These are phyloP conservation scores for Mycena kentingensis DNA, from an alignment of 768 basidiomycete genomes.

Conservation along the genomic window DNA sequence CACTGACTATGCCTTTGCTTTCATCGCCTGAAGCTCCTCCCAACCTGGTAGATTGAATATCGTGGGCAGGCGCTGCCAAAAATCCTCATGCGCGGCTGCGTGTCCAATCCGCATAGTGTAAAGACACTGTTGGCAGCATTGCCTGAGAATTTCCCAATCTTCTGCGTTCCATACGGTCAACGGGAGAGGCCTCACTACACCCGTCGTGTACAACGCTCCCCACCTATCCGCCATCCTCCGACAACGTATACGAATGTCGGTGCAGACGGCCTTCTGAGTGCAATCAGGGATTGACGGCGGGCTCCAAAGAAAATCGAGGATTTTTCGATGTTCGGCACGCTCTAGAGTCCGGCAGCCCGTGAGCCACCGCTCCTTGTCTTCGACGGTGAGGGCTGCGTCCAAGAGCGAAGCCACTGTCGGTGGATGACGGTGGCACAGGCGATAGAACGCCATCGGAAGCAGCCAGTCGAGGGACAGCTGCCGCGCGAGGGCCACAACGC, in stretches of 20 bases:
- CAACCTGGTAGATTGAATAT: not conserved
- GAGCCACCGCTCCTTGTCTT: not conserved
- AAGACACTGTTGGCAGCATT: not conserved
- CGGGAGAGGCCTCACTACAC: not conserved
- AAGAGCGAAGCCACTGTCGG: not conserved
- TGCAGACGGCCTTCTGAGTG: not conserved
- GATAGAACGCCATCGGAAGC: not conserved
- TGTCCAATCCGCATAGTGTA: not conserved
- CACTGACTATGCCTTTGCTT: too few relatives aligned
- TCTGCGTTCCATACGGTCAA: not conserved
- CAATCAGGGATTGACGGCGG: not conserved
- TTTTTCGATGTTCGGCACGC: not conserved
- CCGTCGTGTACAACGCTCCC: not conserved
- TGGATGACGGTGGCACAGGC: not conserved
- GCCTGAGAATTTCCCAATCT: not conserved
- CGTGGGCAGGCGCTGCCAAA: not conserved
- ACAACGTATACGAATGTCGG: not conserved
- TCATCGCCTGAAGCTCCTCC: not conserved
- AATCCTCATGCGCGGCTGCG: not conserved
- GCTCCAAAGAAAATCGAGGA: not conserved
- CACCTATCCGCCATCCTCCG: not conserved
- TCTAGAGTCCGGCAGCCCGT: not conserved
- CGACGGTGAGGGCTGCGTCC: not conserved
- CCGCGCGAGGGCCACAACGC: not conserved
- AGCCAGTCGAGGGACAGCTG: not conserved